Base-by-base conservation (phyloP, 2,329 filamentous ascomycete species). In the Colletotrichum karsti region DNA sequence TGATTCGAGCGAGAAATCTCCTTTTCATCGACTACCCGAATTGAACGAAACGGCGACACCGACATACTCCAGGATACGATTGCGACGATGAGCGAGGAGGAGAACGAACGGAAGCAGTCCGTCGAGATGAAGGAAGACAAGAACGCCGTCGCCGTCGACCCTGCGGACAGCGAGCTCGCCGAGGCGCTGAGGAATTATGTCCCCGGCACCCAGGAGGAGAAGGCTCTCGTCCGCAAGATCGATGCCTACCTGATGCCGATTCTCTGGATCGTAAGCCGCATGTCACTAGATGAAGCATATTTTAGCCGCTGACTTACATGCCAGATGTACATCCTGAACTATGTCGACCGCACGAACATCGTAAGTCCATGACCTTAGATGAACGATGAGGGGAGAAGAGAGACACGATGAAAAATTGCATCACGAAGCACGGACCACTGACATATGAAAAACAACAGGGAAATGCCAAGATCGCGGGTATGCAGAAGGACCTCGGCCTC, bases 401-500 rank as follows among this genome's bases (percentile, higher is more conserved):
- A 22, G 26, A 22, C 30, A 15, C 9, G 3, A 4, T 15, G 7
- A n/a, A 39, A 54, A 30, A 6, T 20, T n/a, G 30, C 48, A 37
- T 15, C 22, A 12, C 12, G 18, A 55, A 30, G 7, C 6, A 53
- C 60, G 22, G 53, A 3, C 53, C 30, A 30, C 53, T 67, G 28
- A 67, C 44, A 13, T 15, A n/a, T 7, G 5, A 6, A 15, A 26
- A 50, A 28, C 8, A 3, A 12, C 22, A 73, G 72, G 85, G 84
- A 33, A 86, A 87, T 63, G 84, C 85, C 20, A 85, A 83, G 72
- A 80, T 85, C 53, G 84, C 83, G 4, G 84, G 84, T 12, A 86
- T 86, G 84, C 77, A 77, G 5, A 73, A 77, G 18, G 84, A 86
- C 63, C 76, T 87, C 18, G 64, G 74, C 1, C 80, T 86, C 54